Percentiles rank a stretch among this genome's conserved stretches.
phyloP scores from a whole-genome alignment of 306 rosid genomes.

The Cucurbita moschata region DNA sequence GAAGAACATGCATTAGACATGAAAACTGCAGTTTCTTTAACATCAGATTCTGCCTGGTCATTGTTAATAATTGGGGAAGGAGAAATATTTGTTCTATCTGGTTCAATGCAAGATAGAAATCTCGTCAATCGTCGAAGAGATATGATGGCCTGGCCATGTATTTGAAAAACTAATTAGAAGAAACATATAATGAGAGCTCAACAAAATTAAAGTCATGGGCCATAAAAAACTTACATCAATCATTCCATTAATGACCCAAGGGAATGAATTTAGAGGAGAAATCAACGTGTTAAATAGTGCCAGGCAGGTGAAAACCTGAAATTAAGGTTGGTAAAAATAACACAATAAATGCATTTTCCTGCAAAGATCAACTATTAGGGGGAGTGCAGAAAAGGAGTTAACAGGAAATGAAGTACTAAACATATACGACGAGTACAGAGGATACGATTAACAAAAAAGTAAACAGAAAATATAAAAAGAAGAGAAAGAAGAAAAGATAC shows the following conservation, averaged over 20 bases:
- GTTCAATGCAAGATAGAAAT: conserved; percentile 55
- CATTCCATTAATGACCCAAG: conserved; percentile 96
- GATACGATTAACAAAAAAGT: conserved; percentile 13
- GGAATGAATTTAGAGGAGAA: conserved; percentile 89
- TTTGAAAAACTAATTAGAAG: background rate
- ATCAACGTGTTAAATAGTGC: conserved; percentile 86
- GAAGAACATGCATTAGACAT: conserved; percentile 54
- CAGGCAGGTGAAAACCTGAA: conserved; percentile 97
- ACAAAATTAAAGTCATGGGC: conserved; percentile 2
- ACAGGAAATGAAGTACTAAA: conserved; percentile 10
- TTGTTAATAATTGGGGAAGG: conserved; percentile 17
- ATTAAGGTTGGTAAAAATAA: background rate
- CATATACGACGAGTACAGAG: conserved; percentile 9
- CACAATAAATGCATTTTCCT: conserved; percentile 1
- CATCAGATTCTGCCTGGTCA: conserved; percentile 24
- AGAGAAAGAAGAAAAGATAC: conserved; percentile 20
- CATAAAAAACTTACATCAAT: conserved; percentile 63
- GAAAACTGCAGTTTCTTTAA: conserved; percentile 36
- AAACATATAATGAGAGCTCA: background rate
- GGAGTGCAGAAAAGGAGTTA: background rate
- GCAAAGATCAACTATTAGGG: background rate
- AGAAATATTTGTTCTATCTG: conserved; percentile 22
- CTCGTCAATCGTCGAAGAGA: conserved; percentile 68
- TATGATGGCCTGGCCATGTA: conserved; percentile 42
- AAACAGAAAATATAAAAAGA: background rate